phyloP scores from a whole-genome alignment of 1,284 basidiomycete species.

The Cryptococcus hybrid region DNA sequence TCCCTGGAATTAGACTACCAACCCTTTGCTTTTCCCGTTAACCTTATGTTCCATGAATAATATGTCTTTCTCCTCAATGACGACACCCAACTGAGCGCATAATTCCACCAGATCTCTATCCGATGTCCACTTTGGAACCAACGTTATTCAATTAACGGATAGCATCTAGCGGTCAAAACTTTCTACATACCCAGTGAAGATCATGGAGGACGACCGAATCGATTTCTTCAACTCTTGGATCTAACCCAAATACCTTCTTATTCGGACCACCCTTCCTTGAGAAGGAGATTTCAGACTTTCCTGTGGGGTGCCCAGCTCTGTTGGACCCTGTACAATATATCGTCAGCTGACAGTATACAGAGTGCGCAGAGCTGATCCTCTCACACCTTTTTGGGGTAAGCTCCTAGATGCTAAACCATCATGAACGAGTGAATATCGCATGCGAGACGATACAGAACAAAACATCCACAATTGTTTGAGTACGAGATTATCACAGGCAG shows the following conservation, averaged over 20 bases:
- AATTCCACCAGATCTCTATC: constrained; percentile 86
- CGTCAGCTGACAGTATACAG: too few relatives aligned
- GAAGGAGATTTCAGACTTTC: too few relatives aligned
- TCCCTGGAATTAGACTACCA: constrained; percentile 20
- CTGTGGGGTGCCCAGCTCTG: too few relatives aligned
- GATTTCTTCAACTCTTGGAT: constrained; percentile 9
- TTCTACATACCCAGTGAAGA: constrained; percentile 80
- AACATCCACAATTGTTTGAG: too few relatives aligned
- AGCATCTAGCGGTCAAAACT: background rate
- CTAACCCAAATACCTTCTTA: constrained; percentile 9
- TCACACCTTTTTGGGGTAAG: too few relatives aligned
- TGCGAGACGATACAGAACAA: too few relatives aligned
- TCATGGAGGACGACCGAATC: constrained; percentile 54
- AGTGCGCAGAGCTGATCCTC: too few relatives aligned
- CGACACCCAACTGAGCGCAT: constrained; percentile 68
- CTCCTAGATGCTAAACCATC: too few relatives aligned
- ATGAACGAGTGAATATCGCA: too few relatives aligned
- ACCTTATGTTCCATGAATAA: constrained; percentile 99
- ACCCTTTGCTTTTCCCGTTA: constrained; percentile 95
- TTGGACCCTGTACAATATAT: too few relatives aligned
- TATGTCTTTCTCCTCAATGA: constrained; percentile 74
- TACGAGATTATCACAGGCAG: too few relatives aligned
- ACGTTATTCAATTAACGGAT: background rate
- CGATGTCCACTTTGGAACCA: constrained; percentile 70
- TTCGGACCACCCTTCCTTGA: background rate